phyloP scores from a whole-genome alignment of 208 protist genomes.

The Naegleria fowleri region DNA sequence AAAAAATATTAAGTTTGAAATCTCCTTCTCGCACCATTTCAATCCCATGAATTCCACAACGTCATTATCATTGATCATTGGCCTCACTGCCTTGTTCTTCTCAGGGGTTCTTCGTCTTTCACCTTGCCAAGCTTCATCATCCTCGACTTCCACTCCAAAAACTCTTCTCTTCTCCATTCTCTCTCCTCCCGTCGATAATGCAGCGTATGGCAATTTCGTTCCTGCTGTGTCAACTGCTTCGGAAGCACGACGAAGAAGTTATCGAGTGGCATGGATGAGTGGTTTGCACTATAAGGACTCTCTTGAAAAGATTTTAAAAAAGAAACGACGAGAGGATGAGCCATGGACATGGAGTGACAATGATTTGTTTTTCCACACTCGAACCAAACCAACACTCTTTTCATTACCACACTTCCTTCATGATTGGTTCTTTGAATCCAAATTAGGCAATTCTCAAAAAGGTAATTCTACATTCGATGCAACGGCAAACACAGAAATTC shows the following conservation, averaged over 20 bases:
- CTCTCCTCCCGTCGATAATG: no score
- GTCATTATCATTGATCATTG: no score
- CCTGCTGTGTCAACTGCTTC: not conserved
- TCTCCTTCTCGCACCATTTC: no score
- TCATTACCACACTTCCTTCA: not conserved
- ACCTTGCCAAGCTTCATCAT: no score
- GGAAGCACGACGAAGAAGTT: not conserved
- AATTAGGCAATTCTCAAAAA: no score
- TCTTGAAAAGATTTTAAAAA: not conserved
- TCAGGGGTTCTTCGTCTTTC: no score
- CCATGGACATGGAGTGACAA: not conserved
- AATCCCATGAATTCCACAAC: no score
- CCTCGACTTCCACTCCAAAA: no score
- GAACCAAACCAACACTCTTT: not conserved
- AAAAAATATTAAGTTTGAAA: no score
- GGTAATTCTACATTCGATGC: not conserved
- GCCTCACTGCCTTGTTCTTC: no score
- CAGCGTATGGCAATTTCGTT: not conserved
- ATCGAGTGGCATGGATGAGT: not conserved
- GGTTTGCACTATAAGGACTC: not conserved
- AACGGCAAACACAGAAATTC: not conserved
- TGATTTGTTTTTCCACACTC: not conserved
- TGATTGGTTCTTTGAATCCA: not conserved
- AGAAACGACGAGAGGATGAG: not conserved
- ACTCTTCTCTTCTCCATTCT: no score